phyloP scores from a whole-genome alignment of 1,284 basidiomycete genomes.

The Ustilago xerochloae region DNA sequence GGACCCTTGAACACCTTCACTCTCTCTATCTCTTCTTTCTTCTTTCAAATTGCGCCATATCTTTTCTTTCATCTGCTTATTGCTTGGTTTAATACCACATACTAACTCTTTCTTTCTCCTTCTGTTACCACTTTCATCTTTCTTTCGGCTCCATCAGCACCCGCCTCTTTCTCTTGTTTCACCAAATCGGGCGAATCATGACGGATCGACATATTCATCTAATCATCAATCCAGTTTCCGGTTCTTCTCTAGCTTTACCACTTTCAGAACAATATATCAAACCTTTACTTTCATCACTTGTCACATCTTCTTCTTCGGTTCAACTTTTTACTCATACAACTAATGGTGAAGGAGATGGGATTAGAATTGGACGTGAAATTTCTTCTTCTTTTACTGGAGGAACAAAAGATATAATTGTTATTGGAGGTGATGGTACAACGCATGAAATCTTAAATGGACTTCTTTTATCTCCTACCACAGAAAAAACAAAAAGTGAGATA shows the following conservation, averaged over 20 bases:
- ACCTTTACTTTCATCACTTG: not conserved
- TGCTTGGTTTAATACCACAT: no score
- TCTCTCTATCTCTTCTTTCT: slow-evolving; percentile 5
- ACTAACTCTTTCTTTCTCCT: no score
- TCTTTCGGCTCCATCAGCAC: not conserved
- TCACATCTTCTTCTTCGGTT: not conserved
- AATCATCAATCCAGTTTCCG: slow-evolving; percentile 22
- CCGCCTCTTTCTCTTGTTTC: not conserved
- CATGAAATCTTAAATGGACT: slow-evolving; percentile 65
- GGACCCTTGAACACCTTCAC: slow-evolving; percentile 3
- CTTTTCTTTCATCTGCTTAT: no score
- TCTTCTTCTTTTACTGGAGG: not conserved
- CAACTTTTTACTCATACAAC: slow-evolving; percentile 12
- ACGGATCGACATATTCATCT: slow-evolving; percentile 10
- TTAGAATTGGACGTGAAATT: slow-evolving; percentile 27
- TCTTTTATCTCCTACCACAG: not conserved
- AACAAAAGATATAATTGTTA: slow-evolving; percentile 42
- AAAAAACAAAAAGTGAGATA: not conserved
- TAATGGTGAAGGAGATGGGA: slow-evolving; percentile 19
- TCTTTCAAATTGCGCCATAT: no score
- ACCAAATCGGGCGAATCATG: not conserved
- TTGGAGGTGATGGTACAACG: slow-evolving; percentile 68
- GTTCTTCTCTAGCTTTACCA: not conserved
- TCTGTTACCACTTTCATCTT: no score
- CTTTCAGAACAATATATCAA: slow-evolving; percentile 3